Evolutionary conservation across 768 basidiomycete species (phyloP).

Genomic region (Pholiota microspora): DNA sequence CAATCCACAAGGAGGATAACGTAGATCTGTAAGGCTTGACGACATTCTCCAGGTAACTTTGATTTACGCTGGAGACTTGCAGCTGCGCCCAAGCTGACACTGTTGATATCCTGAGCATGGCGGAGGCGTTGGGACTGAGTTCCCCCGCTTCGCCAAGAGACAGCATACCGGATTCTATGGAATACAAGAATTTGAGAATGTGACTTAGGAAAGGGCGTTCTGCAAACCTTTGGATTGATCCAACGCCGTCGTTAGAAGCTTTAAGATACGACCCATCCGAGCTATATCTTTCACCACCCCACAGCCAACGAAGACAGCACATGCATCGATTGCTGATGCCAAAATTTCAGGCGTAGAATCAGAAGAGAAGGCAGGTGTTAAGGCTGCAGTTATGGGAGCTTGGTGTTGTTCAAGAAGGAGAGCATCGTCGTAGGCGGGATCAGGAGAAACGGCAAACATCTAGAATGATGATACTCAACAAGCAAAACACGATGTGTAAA

Average conservation of each 20-base stretch:
- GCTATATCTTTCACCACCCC: conserved; percentile 89
- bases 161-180: conserved; percentile 74
- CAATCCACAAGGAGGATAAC: conserved; percentile 84
- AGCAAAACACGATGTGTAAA: too few species aligned
- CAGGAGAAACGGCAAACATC: conserved; percentile 85
- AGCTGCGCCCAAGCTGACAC: conserved; percentile 96
- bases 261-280: conserved; percentile 93
- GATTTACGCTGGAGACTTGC: conserved; percentile 71
- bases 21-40: conserved; percentile 75
- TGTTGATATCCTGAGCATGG: conserved; percentile 91
- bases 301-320: conserved; percentile 93
- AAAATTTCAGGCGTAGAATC: conserved; percentile 96
- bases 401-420: conserved; percentile 95
- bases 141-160: conserved; percentile 85
- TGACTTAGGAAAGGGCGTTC: background rate
- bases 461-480: conserved; percentile 29
- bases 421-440: conserved; percentile 90
- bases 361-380: conserved; percentile 93
- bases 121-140: conserved; percentile 90
- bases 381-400: conserved; percentile 95
- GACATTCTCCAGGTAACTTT: conserved; percentile 76
- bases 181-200: background rate
- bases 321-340: conserved; percentile 88
- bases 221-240: conserved; percentile 83
- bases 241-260: conserved; percentile 81